These are phyloP conservation scores for Triglochin maritima DNA, from an alignment of 106 monocot species.

Conservation along the genomic window DNA sequence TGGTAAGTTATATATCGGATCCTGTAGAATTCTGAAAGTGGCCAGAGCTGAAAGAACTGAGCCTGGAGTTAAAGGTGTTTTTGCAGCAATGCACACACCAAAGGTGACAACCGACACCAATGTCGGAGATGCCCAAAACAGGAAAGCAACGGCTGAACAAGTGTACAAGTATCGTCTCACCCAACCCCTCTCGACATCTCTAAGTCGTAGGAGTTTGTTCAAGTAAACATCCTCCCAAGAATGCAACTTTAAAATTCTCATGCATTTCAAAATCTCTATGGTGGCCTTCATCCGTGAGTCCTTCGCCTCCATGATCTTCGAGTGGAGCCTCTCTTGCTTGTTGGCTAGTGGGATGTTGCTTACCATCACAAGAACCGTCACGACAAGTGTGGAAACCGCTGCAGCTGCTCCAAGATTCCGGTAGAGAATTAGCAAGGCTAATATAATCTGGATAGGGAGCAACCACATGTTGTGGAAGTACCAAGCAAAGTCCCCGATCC, in stretches of 20 bases:
- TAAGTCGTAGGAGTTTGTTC: slow-evolving; percentile 35
- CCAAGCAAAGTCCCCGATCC: slow-evolving; percentile 74
- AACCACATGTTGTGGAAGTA: slow-evolving; percentile 73
- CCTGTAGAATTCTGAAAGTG: slow-evolving; percentile 76
- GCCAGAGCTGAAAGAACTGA: slow-evolving; percentile 73
- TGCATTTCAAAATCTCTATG: slow-evolving; percentile 54
- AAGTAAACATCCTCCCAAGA: slow-evolving; percentile 68
- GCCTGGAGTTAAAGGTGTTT: slow-evolving; percentile 48
- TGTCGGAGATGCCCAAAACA: slow-evolving; percentile 85
- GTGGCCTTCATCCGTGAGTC: slow-evolving; percentile 66
- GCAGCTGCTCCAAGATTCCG: slow-evolving; percentile 49
- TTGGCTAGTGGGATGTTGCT: slow-evolving; percentile 67
- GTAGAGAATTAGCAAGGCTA: slow-evolving; percentile 60
- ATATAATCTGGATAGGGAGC: slow-evolving; percentile 63
- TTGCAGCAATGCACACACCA: slow-evolving; percentile 46
- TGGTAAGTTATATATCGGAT: slow-evolving; percentile 84
- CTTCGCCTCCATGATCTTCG: slow-evolving; percentile 75
- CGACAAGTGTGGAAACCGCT: slow-evolving; percentile 39
- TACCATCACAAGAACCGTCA: slow-evolving; percentile 56
- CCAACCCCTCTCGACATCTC: slow-evolving; percentile 49
- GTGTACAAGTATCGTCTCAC: slow-evolving; percentile 56
- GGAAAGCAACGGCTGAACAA: slow-evolving; percentile 56
- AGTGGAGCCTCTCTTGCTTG: slow-evolving; percentile 49
- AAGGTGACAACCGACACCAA: slow-evolving; percentile 66
- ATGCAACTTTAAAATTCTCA: slow-evolving; percentile 68